phyloP scores from a whole-genome alignment of 2,329 filamentous ascomycete species.

The Clarireedia sp. region DNA sequence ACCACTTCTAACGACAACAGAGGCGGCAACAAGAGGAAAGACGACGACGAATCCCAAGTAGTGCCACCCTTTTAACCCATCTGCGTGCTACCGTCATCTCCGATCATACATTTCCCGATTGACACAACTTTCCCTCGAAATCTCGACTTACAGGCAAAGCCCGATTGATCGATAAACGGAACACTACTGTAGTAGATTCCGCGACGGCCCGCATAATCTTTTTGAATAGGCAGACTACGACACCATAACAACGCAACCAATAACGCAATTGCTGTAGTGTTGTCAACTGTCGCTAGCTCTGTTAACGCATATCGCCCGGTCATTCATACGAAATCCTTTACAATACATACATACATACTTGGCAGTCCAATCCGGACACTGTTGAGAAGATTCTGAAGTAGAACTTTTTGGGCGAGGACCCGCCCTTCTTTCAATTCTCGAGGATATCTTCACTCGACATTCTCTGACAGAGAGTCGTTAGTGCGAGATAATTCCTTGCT shows the following conservation, averaged over 20 bases:
- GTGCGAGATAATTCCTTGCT: slow-evolving; percentile 26
- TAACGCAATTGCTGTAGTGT: neutral
- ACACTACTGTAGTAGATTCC: neutral
- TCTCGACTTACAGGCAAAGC: neutral
- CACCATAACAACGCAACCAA: neutral
- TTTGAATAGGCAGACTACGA: neutral
- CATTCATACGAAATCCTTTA: neutral
- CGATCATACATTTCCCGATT: neutral
- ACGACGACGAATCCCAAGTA: neutral
- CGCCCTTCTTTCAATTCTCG: slow-evolving; percentile 14
- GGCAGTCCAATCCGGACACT: neutral
- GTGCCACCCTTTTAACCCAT: neutral
- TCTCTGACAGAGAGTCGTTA: slow-evolving; percentile 28
- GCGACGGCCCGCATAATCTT: slow-evolving; percentile 6
- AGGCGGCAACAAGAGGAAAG: too few relatives aligned
- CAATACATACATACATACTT: neutral
- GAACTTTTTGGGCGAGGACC: slow-evolving; percentile 2
- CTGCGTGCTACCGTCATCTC: neutral
- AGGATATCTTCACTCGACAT: slow-evolving; percentile 29
- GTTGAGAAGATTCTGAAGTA: slow-evolving; percentile 2
- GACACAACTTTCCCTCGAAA: neutral
- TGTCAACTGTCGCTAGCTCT: neutral
- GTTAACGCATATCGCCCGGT: neutral
- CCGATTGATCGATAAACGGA: slow-evolving; percentile 3
- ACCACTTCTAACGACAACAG: neutral